Evolutionary conservation across 2,329 filamentous ascomycete genomes (phyloP).

Genomic region (Incumbomyces delicatus): DNA sequence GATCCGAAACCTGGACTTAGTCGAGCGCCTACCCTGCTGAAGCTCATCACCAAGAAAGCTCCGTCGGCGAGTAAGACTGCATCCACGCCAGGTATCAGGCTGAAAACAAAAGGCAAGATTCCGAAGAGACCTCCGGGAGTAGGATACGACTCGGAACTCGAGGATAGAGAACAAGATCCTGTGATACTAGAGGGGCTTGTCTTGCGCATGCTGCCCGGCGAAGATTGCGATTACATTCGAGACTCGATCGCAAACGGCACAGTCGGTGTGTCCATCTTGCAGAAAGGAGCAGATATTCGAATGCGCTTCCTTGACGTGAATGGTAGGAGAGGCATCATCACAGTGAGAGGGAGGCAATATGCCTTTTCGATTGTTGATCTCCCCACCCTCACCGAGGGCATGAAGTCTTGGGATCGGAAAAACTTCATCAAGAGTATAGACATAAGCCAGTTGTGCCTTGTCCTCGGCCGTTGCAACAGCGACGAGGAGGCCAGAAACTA

Average conservation of each 20-base stretch:
- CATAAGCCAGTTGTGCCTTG: slow-evolving; percentile 79
- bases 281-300: slow-evolving; percentile 65
- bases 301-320: slow-evolving; percentile 66
- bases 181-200: slow-evolving; percentile 83
- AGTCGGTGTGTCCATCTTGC: slow-evolving; percentile 55
- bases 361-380: slow-evolving; percentile 73
- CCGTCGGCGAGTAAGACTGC: slow-evolving; percentile 3
- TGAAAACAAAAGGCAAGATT: slow-evolving; percentile 58
- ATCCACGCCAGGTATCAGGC: slow-evolving; percentile 35
- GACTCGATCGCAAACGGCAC: slow-evolving; percentile 65
- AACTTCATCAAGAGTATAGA: slow-evolving; percentile 83
- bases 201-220: slow-evolving; percentile 75
- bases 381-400: slow-evolving; percentile 76
- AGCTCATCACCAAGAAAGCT: slow-evolving; percentile 4
- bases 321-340: slow-evolving; percentile 62
- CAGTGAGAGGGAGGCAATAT: slow-evolving; percentile 59
- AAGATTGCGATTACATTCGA: slow-evolving; percentile 74
- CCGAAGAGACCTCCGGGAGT: slow-evolving; percentile 67
- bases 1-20: not conserved
- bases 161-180: slow-evolving; percentile 79
- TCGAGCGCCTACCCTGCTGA: not conserved
- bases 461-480: slow-evolving; percentile 57
- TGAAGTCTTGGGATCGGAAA: slow-evolving; percentile 89
- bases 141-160: slow-evolving; percentile 93
- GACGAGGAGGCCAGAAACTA: slow-evolving; percentile 57